A percentile compares a stretch with the other conserved stretches of the same genome.
phyloP scores from a whole-genome alignment of 106 monocot genomes.

The Dactylorhiza incarnata region DNA sequence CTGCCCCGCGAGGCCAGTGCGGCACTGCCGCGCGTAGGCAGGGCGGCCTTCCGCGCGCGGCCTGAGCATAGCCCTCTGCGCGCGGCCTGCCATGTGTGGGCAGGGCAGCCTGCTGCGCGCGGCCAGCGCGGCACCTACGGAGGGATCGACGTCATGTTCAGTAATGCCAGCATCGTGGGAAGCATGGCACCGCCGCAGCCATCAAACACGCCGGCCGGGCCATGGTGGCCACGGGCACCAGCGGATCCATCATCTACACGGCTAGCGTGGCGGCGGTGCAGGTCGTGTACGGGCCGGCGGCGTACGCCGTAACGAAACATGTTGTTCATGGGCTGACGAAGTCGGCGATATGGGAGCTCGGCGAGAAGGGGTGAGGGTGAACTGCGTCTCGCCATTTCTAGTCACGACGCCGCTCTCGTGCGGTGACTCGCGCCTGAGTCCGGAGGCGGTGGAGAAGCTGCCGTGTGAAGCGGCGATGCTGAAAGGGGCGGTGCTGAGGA shows the following conservation, averaged over 20 bases:
- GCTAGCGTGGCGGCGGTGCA: background rate
- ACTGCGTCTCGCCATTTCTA: too few species aligned
- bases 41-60: too few species aligned
- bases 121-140: too few species aligned
- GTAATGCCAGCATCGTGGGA: conserved; percentile 14
- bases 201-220: conserved; percentile 5
- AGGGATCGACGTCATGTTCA: conserved; percentile 32
- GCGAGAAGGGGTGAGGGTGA: conserved; percentile 45
- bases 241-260: conserved; percentile 6
- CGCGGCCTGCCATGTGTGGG: too few species aligned
- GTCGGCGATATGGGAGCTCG: conserved; percentile 41
- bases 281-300: conserved; percentile 16
- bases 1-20: too few species aligned
- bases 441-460: too few species aligned
- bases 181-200: background rate
- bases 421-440: too few species aligned
- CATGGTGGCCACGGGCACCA: background rate
- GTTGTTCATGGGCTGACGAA: conserved; percentile 23
- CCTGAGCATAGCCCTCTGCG: too few species aligned
- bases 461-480: conserved; percentile 14
- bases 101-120: too few species aligned
- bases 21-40: too few species aligned
- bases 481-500: conserved; percentile 21
- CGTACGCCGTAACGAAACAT: conserved; percentile 48
- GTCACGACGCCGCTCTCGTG: too few species aligned